phyloP scores from a whole-genome alignment of 1,284 basidiomycete species.

The Moesziomyces aphidis region DNA sequence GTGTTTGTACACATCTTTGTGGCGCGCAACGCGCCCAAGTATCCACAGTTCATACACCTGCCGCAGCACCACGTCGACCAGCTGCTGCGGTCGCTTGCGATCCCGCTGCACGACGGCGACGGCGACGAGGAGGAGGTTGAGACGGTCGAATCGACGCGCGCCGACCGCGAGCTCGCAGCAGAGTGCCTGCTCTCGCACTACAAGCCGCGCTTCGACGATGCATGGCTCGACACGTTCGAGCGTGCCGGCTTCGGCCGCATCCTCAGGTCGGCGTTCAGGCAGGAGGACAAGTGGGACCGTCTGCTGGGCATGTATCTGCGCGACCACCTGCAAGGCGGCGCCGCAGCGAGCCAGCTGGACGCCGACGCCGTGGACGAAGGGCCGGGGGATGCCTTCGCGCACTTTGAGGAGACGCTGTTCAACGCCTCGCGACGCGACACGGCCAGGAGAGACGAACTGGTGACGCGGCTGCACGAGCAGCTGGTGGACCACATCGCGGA shows the following conservation, averaged over 20 bases:
- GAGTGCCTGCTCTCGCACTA: slow-evolving; percentile 95
- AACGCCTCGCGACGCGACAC: slow-evolving; percentile 26
- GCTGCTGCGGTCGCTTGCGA: slow-evolving; percentile 82
- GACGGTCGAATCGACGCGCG: slow-evolving; percentile 73
- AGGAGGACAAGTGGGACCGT: slow-evolving; percentile 80
- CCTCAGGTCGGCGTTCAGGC: slow-evolving; percentile 81
- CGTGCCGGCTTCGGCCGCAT: slow-evolving; percentile 90
- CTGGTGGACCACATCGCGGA: slow-evolving; percentile 32
- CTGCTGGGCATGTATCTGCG: slow-evolving; percentile 37
- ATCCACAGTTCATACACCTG: slow-evolving; percentile 86
- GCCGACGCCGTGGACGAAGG: not conserved
- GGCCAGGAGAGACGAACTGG: slow-evolving; percentile 4
- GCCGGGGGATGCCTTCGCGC: slow-evolving; percentile 25
- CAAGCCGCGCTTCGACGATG: slow-evolving; percentile 81
- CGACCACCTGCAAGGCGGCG: slow-evolving; percentile 20
- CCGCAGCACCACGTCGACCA: slow-evolving; percentile 77
- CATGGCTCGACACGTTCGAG: slow-evolving; percentile 79
- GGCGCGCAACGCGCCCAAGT: slow-evolving; percentile 95
- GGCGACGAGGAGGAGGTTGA: slow-evolving; percentile 7
- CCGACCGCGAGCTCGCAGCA: slow-evolving; percentile 93
- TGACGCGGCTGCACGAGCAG: slow-evolving; percentile 42
- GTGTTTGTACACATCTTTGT: slow-evolving; percentile 95
- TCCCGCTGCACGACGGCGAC: slow-evolving; percentile 75
- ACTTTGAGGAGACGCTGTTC: slow-evolving; percentile 47
- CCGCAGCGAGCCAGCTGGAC: not conserved